Percentiles rank a stretch among this genome's conserved stretches.
Conservation (phyloP, 371 early-diverging fungal genomes). For the Mucor lusitanicus region DNA sequence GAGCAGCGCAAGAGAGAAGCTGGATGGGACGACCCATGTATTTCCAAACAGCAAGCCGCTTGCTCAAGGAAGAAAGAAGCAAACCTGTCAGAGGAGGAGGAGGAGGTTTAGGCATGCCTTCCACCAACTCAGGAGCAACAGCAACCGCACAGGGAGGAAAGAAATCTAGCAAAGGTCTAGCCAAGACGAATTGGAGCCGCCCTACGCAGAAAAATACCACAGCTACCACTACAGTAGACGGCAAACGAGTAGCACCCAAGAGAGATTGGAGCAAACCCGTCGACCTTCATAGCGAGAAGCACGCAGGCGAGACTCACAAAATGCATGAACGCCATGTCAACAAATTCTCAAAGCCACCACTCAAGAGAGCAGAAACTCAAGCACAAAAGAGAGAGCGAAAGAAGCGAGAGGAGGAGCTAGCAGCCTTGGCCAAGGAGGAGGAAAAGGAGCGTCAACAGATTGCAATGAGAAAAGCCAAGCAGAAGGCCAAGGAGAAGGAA, state of each 20-base stretch:
- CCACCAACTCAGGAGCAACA: not conserved
- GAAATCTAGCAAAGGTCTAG: not conserved
- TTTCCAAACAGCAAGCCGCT: slow-evolving; percentile 6
- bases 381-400: slow-evolving; percentile 37
- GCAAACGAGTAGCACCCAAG: slow-evolving; percentile 21
- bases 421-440: slow-evolving; percentile 24
- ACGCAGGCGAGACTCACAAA: slow-evolving; percentile 28
- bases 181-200: slow-evolving; percentile 10
- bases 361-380: slow-evolving; percentile 16
- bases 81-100: not conserved
- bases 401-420: slow-evolving; percentile 36
- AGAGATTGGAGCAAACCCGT: slow-evolving; percentile 39
- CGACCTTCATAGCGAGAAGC: slow-evolving; percentile 34
- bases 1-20: not conserved
- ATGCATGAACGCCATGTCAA: slow-evolving; percentile 29
- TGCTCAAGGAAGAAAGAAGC: not conserved
- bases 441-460: slow-evolving; percentile 28
- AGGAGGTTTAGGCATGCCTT: slow-evolving; percentile 8
- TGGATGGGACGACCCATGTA: slow-evolving; percentile 15
- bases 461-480: slow-evolving; percentile 24
- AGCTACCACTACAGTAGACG: not conserved
- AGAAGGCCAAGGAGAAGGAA: slow-evolving; percentile 30
- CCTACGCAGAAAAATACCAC: not conserved
- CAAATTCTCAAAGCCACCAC: slow-evolving; percentile 21
- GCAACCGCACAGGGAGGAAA: not conserved